Evolutionary conservation across 805 yeast genomes (phyloP), one percentile per base, ranked within the genome.

Genomic region (Nematodospora valgi): DNA sequence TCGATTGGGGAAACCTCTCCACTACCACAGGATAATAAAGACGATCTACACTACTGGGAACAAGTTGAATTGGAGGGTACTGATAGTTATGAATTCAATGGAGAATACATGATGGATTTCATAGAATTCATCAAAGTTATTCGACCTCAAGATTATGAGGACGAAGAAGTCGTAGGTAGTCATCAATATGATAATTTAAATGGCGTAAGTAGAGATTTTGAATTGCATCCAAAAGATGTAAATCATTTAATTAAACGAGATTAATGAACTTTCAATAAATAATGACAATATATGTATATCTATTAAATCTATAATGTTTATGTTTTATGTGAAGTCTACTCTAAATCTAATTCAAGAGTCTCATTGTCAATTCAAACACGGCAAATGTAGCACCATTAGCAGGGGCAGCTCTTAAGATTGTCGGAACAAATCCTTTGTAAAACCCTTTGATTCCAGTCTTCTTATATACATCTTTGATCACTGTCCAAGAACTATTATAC

Each of bases 381-480:
- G 87, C 82, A 63, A 93, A 93, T 0, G 98, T 94, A 20, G 94
- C 95, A 27, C 96, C 99, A 56, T 93, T 94, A 3, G 94, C 98
- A 1, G 98, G 98, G 3, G 96, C 95, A 32, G 99, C 98, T 64
- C 99, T 82, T 45, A 93, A 66, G 44, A 93, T 77, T 0, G 98
- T 89, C 24, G 98, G 97, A 13, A 78, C 61, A 55, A 94, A 89
- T 2, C 99, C 99, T 62, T 82, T 82, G 63, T 86, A 85, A 52
- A 93, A 84, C 0, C 95, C 95, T 43, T 69, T 69, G 17, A 78
- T 39, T 18, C 98, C 97, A 34, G 70, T 68, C n/a, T 70, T 67
- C 32, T 56, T 59, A 51, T 56, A 71, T 15, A 86, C 70, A 38
- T 71, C 68, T 38, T 56, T 69, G 12, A 76, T 63, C 18, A 87